Conservation (phyloP, 2,329 filamentous ascomycete genomes). For the Delphinella strobiligena region DNA sequence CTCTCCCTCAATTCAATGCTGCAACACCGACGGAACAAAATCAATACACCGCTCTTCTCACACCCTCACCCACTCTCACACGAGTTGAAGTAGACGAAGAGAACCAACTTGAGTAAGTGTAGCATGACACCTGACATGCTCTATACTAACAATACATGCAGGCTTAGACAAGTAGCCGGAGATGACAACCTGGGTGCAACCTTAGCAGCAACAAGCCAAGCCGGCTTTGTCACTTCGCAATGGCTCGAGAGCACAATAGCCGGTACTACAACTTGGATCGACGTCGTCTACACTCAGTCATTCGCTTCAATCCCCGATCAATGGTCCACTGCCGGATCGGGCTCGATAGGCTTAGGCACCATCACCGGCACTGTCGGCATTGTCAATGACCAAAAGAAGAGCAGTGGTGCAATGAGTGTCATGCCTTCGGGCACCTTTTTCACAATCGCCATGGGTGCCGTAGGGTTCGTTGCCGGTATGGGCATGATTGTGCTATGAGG, state of each 20-base stretch:
- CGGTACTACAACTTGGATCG: constrained; percentile 13
- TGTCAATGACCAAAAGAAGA: background rate
- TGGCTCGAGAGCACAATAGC: constrained; percentile 12
- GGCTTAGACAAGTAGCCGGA: constrained; percentile 13
- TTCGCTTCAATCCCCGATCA: constrained; percentile 19
- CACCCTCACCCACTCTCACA: no score
- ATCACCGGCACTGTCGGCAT: constrained; percentile 7
- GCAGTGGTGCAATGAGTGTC: background rate
- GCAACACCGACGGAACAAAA: no score
- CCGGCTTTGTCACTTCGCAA: constrained; percentile 15
- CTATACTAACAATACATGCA: constrained; percentile 2
- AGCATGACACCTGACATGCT: background rate
- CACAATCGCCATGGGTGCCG: constrained; percentile 1
- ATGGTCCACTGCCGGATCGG: constrained; percentile 13
- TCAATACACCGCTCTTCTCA: no score
- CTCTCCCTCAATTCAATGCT: no score
- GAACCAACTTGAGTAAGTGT: no score
- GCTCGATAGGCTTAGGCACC: constrained; percentile 19
- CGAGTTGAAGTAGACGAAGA: no score
- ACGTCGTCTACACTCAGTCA: constrained; percentile 19
- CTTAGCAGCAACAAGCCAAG: constrained; percentile 8
- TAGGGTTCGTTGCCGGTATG: constrained; percentile 4
- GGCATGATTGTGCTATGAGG: constrained; percentile 2
- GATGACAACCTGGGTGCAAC: constrained; percentile 10
- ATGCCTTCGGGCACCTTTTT: constrained; percentile 4